Conservation (phyloP, 1,139 yeast species). For the Meyerozyma guilliermondii region DNA sequence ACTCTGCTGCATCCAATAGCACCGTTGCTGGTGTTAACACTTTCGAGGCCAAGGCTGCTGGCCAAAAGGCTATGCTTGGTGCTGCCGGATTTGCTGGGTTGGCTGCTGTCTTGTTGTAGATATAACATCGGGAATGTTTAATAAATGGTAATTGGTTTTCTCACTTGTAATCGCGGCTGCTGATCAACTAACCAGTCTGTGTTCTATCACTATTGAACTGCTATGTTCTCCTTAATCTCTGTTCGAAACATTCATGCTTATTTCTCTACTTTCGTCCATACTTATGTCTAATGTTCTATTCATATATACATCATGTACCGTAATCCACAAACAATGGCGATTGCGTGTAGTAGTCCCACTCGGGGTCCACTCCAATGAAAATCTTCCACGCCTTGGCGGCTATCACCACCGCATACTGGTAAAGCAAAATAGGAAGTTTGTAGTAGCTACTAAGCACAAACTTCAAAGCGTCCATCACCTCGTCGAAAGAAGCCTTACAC, state of each 20-base stretch:
- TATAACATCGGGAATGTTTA: slow-evolving; percentile 1
- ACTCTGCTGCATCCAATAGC: slow-evolving; percentile 12
- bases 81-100: slow-evolving; percentile 42
- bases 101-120: slow-evolving; percentile 38
- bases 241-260: too few species aligned
- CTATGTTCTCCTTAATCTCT: too few species aligned
- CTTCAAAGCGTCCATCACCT: slow-evolving; percentile 57
- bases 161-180: too few species aligned
- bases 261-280: not conserved
- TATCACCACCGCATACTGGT: slow-evolving; percentile 44
- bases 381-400: slow-evolving; percentile 63
- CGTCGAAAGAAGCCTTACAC: slow-evolving; percentile 49
- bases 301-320: not conserved
- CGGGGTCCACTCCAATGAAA: slow-evolving; percentile 51
- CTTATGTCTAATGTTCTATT: not conserved
- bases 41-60: slow-evolving; percentile 26
- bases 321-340: not conserved
- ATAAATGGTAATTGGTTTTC: not conserved
- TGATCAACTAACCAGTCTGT: too few species aligned
- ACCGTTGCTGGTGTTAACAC: slow-evolving; percentile 13
- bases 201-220: too few species aligned
- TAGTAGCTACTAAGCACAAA: slow-evolving; percentile 67
- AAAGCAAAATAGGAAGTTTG: slow-evolving; percentile 62
- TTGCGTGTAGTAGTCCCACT: slow-evolving; percentile 1
- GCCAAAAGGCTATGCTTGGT: slow-evolving; percentile 27